phyloP scores from a whole-genome alignment of 345 rosid species.

The Murraya koenigii region DNA sequence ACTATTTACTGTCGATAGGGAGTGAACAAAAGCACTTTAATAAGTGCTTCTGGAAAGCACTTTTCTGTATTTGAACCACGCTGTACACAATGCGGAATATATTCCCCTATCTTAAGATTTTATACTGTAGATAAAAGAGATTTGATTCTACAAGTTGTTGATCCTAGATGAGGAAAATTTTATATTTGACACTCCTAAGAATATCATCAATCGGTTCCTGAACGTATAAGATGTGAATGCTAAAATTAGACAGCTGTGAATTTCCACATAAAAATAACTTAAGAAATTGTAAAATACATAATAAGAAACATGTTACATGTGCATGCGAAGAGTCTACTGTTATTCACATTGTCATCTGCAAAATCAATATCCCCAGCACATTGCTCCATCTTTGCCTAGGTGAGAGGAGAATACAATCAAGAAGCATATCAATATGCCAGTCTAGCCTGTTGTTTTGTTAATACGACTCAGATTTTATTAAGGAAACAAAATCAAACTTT shows the following conservation, averaged over 20 bases:
- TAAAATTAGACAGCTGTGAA: not conserved
- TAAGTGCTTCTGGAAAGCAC: not conserved
- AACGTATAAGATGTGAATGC: not conserved
- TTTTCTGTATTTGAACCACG: not conserved
- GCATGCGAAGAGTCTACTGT: not conserved
- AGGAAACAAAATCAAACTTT: not conserved
- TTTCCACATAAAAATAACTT: not conserved
- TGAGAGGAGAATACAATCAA: not conserved
- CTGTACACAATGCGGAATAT: not conserved
- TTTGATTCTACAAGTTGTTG: not conserved
- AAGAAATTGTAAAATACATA: not conserved
- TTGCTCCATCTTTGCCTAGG: not conserved
- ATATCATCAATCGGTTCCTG: not conserved
- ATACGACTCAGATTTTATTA: not conserved
- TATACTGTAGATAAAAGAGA: not conserved
- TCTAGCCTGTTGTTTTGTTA: not conserved
- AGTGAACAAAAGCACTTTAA: not conserved
- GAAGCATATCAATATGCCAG: not conserved
- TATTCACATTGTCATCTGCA: not conserved
- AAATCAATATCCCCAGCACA: not conserved
- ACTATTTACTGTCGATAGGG: not conserved
- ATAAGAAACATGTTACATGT: not conserved
- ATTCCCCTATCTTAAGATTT: not conserved
- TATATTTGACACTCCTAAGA: not conserved
- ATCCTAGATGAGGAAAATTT: not conserved